Evolutionary conservation across 257 asterid species (phyloP), one percentile per base, ranked within the genome.

Genomic region (Mitragyna speciosa): DNA sequence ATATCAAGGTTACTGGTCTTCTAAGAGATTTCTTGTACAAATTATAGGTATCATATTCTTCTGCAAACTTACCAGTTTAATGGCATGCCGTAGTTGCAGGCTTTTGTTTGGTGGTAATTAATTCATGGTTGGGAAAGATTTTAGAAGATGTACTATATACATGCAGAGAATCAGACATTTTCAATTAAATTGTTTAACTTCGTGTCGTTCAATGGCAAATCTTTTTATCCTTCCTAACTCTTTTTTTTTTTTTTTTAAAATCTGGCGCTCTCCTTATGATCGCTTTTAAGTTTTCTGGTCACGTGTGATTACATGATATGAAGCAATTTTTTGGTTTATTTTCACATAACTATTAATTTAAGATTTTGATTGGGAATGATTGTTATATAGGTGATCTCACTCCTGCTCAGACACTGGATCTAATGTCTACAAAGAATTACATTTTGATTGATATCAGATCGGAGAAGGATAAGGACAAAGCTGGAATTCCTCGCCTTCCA

Each of bases 401-500:
- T 89, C 97, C 98, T 73, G 97, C 97, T 78, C 96, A 92, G 89
- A 82, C 97, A 76, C 86, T 93, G 89, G 97, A 96, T 86, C 78
- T 88, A 76, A 89, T 94, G 91, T 91, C 89, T 39, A 83, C 97
- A 58, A 94, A 89, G 90, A 90, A 91, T 81, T 94, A 94, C 82
- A 43, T 91, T 51, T 80, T 96, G 97, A 88, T 94, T 75, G 99
- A 96, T 87, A 92, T 96, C 81, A 92, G 99, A 85, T 85, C 98
- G 56, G 97, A 91, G 86, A 94, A 92, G 88, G 99, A 96, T 80
- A 96, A 96, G 85, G 83, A 86, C 89, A 96, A 89, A 85, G 85
- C 92, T 49, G 98, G 99, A 28, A 79, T 92, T 76, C 99, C 99
- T 59, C 97, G 97, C 81, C 94, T 94, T 87, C 99, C 99, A 48